Evolutionary conservation across 306 rosid species (phyloP).

Genomic region (Cyclanthera cordifolia): DNA sequence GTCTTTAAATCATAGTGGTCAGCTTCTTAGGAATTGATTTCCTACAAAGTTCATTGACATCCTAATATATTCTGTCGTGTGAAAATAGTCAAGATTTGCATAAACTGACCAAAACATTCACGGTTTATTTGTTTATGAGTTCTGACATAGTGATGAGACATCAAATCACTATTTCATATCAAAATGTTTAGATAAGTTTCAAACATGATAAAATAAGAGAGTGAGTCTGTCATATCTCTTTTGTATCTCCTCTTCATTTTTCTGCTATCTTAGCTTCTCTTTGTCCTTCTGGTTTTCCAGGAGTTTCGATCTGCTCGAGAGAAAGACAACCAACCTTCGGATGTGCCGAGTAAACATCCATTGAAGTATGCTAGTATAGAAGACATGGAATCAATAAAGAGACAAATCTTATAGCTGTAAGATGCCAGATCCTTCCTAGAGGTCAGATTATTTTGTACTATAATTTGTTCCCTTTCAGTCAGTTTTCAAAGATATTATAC

Average conservation of each 20-base stretch:
- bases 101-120: too few relatives aligned
- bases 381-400: conserved; percentile 34
- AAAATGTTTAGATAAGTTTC: conserved; percentile 2
- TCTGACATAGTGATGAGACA: too few relatives aligned
- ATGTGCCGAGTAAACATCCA: conserved; percentile 24
- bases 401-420: conserved; percentile 21
- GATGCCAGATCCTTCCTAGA: conserved; percentile 13
- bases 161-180: neutral
- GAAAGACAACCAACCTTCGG: conserved; percentile 31
- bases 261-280: neutral
- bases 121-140: too few relatives aligned
- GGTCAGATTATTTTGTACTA: conserved; percentile 25
- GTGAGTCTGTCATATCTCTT: neutral
- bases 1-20: too few relatives aligned
- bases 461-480: conserved; percentile 11
- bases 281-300: conserved; percentile 20
- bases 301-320: conserved; percentile 58
- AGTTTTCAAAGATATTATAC: conserved; percentile 16
- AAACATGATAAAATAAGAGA: neutral
- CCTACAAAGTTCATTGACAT: too few relatives aligned
- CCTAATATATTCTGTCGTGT: too few relatives aligned
- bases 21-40: too few relatives aligned
- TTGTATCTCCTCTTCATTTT: neutral
- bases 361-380: conserved; percentile 26
- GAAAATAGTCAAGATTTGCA: too few relatives aligned